Conservation (phyloP, 1,284 basidiomycete genomes). For the Sporisorium iseilematis-ciliati region DNA sequence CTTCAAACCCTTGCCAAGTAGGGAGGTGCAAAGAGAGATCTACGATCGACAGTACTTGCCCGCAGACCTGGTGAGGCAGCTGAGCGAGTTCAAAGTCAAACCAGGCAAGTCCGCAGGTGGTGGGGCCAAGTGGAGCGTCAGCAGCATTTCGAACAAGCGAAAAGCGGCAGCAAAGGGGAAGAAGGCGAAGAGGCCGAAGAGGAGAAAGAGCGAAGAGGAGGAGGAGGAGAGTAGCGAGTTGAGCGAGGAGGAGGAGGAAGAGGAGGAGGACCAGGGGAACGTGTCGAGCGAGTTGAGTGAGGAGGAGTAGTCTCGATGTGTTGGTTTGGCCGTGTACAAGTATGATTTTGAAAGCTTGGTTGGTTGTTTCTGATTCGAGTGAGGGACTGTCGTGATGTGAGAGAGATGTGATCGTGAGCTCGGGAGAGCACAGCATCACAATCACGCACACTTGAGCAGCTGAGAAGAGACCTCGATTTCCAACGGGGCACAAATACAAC, state of each 20-base stretch:
- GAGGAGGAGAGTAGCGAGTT: conserved; percentile 27
- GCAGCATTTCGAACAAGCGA: conserved; percentile 6
- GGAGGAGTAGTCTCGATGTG: conserved; percentile 12
- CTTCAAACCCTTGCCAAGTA: conserved; percentile 71
- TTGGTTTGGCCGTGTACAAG: background rate
- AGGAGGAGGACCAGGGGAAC: conserved; percentile 20
- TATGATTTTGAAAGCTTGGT: background rate
- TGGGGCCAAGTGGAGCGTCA: conserved; percentile 16
- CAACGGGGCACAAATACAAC: no score
- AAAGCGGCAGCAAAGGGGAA: conserved; percentile 4
- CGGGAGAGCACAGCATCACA: no score
- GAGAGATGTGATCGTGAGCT: no score
- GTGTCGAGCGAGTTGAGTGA: conserved; percentile 19
- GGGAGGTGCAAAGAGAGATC: conserved; percentile 53
- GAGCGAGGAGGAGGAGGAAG: conserved; percentile 23
- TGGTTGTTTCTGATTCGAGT: background rate
- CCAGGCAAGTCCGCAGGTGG: background rate
- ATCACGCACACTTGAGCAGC: no score
- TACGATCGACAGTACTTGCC: conserved; percentile 46
- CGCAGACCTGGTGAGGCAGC: conserved; percentile 17
- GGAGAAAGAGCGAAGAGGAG: conserved; percentile 5
- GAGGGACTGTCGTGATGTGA: no score
- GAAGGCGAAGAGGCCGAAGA: background rate
- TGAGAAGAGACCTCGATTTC: no score
- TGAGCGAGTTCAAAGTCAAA: conserved; percentile 34